phyloP scores from a whole-genome alignment of 2,329 filamentous ascomycete species.

The Xylaria sp. region DNA sequence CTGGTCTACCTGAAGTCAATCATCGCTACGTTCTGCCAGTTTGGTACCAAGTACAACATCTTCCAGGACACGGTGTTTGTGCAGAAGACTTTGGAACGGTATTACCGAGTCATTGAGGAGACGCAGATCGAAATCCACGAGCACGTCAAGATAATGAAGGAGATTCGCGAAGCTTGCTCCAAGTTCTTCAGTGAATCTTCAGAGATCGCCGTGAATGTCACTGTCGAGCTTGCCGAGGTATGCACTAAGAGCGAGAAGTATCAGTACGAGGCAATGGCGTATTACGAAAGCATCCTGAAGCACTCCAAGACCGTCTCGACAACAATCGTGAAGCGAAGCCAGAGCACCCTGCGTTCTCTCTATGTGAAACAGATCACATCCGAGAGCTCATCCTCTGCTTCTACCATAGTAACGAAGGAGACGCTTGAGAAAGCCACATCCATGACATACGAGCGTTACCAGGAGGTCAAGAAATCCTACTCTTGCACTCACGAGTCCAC shows the following conservation, averaged over 20 bases:
- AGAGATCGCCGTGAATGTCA: slow-evolving; percentile 30
- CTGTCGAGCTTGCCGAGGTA: slow-evolving; percentile 31
- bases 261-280: slow-evolving; percentile 36
- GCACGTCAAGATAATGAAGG: slow-evolving; percentile 34
- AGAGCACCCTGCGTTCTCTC: slow-evolving; percentile 32
- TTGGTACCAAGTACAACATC: slow-evolving; percentile 35
- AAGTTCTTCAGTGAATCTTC: slow-evolving; percentile 36
- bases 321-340: slow-evolving; percentile 30
- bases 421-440: slow-evolving; percentile 35
- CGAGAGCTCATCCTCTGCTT: slow-evolving; percentile 20
- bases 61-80: slow-evolving; percentile 32
- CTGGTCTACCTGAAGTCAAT: slow-evolving; percentile 34
- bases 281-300: slow-evolving; percentile 35
- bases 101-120: slow-evolving; percentile 36
- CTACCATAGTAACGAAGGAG: slow-evolving; percentile 36
- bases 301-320: slow-evolving; percentile 34
- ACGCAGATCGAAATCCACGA: slow-evolving; percentile 36
- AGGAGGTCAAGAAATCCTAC: slow-evolving; percentile 31
- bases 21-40: slow-evolving; percentile 36
- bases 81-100: slow-evolving; percentile 35
- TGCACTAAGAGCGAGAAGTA: slow-evolving; percentile 39
- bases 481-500: slow-evolving; percentile 34
- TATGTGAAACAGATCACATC: slow-evolving; percentile 37
- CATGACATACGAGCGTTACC: slow-evolving; percentile 35
- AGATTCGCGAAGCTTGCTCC: slow-evolving; percentile 31